Evolutionary conservation across 352 stramenopile genomes (phyloP).

Genomic region (Albugo candida): DNA sequence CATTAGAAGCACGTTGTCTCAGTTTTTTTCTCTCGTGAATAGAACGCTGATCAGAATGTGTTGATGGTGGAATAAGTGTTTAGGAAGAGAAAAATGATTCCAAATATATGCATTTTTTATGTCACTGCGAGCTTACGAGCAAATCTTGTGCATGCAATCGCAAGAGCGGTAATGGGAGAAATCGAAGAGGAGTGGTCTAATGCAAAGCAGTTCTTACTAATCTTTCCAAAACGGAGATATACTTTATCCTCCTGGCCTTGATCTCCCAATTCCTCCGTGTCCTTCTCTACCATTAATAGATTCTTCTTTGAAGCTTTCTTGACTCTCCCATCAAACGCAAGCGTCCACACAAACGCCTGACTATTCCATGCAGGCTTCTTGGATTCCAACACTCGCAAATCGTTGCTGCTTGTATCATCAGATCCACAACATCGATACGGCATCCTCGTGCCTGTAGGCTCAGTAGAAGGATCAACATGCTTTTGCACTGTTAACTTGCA

Average conservation of each 20-base stretch:
- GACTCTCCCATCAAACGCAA: constrained; percentile 79
- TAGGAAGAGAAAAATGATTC: too few relatives aligned
- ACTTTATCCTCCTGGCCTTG: constrained; percentile 11
- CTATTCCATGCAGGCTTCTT: constrained; percentile 75
- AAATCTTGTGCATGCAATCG: constrained; percentile 65
- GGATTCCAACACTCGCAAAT: constrained; percentile 67
- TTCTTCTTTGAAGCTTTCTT: constrained; percentile 86
- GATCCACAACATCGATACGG: constrained; percentile 43
- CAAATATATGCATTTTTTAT: constrained; percentile 10
- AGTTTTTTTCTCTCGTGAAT: too few relatives aligned
- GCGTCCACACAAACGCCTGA: constrained; percentile 58
- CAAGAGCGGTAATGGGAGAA: constrained; percentile 57
- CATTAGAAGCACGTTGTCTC: too few relatives aligned
- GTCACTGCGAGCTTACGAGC: constrained; percentile 75
- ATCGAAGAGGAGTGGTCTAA: constrained; percentile 60
- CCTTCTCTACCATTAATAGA: constrained; percentile 51
- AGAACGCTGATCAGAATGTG: too few relatives aligned
- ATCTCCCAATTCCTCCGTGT: constrained; percentile 11
- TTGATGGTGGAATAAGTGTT: too few relatives aligned
- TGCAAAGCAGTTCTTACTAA: constrained; percentile 58
- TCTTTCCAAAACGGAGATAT: constrained; percentile 65
- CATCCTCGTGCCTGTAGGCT: constrained; percentile 8
- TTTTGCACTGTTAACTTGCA: neutral
- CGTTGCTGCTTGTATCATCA: constrained; percentile 39
- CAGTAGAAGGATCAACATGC: neutral